phyloP scores from a whole-genome alignment of 768 basidiomycete species.

The Myochromella boudieri region DNA sequence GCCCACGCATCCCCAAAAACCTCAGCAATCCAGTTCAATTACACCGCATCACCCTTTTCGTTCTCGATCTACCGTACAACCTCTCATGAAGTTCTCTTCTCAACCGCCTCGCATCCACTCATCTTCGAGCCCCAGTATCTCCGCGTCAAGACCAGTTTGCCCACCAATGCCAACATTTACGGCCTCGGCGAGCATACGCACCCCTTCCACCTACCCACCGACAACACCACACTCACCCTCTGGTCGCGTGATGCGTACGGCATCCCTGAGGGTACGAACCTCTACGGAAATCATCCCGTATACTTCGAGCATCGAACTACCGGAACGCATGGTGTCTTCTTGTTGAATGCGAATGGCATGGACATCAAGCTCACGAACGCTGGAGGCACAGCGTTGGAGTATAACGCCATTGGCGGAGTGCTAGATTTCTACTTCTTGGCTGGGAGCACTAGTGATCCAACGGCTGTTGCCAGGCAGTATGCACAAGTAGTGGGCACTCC shows the following conservation, averaged over 20 bases:
- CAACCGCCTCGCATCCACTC: conserved; percentile 57
- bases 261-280: conserved; percentile 54
- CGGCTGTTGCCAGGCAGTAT: conserved; percentile 65
- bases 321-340: conserved; percentile 69
- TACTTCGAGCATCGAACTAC: conserved; percentile 70
- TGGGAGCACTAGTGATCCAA: conserved; percentile 59
- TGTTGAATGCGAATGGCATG: conserved; percentile 75
- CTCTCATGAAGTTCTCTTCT: conserved; percentile 58
- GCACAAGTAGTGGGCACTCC: conserved; percentile 64
- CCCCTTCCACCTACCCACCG: conserved; percentile 54
- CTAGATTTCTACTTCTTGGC: conserved; percentile 80
- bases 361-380: conserved; percentile 64
- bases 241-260: conserved; percentile 71
- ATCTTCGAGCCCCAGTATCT: conserved; percentile 80
- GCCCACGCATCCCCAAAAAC: conserved; percentile 25
- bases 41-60: conserved; percentile 57
- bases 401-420: conserved; percentile 76
- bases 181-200: conserved; percentile 78
- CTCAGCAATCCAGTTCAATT: conserved; percentile 58
- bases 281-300: conserved; percentile 75
- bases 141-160: conserved; percentile 64
- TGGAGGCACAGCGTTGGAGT: conserved; percentile 53
- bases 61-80: conserved; percentile 54
- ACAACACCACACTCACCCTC: conserved; percentile 48
- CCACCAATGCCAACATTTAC: conserved; percentile 65